Evolutionary conservation across 2,329 filamentous ascomycete genomes (phyloP).

Genomic region (Sporothrix mexicana): DNA sequence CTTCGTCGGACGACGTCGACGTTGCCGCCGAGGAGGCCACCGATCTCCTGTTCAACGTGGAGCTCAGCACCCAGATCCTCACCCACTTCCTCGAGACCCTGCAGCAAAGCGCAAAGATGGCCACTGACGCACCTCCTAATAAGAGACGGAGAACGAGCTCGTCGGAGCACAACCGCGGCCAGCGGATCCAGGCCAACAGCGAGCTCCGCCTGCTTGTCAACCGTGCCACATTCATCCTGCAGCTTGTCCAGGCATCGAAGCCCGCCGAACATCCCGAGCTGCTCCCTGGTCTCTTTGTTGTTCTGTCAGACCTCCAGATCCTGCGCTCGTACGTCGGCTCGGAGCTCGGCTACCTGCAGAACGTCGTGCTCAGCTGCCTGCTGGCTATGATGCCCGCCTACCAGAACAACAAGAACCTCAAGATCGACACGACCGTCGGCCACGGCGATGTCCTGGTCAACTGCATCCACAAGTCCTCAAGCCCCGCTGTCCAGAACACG

Average conservation of each 20-base stretch:
- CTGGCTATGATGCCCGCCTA: conserved; percentile 82
- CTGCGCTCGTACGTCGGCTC: conserved; percentile 81
- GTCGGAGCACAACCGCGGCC: conserved; percentile 66
- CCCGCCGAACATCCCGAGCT: conserved; percentile 78
- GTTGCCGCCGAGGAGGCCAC: conserved; percentile 65
- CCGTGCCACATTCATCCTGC: conserved; percentile 83
- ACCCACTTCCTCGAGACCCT: conserved; percentile 74
- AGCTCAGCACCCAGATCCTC: conserved; percentile 76
- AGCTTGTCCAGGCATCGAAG: conserved; percentile 81
- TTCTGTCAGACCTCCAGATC: conserved; percentile 85
- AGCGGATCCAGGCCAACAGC: conserved; percentile 65
- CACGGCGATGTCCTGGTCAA: conserved; percentile 91
- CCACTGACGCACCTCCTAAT: conserved; percentile 72
- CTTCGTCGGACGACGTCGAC: conserved; percentile 47
- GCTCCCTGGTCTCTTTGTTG: conserved; percentile 78
- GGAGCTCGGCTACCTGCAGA: conserved; percentile 88
- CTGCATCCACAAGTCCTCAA: conserved; percentile 89
- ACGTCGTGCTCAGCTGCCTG: conserved; percentile 79
- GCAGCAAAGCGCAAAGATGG: conserved; percentile 73
- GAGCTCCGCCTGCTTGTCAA: conserved; percentile 72
- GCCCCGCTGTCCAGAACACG: conserved; percentile 90
- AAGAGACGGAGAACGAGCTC: conserved; percentile 82
- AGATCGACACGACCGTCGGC: conserved; percentile 78
- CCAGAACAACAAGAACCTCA: conserved; percentile 64
- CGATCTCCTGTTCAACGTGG: conserved; percentile 73